phyloP scores from a whole-genome alignment of 129 eudicot genomes.

The Escallonia rubra region DNA sequence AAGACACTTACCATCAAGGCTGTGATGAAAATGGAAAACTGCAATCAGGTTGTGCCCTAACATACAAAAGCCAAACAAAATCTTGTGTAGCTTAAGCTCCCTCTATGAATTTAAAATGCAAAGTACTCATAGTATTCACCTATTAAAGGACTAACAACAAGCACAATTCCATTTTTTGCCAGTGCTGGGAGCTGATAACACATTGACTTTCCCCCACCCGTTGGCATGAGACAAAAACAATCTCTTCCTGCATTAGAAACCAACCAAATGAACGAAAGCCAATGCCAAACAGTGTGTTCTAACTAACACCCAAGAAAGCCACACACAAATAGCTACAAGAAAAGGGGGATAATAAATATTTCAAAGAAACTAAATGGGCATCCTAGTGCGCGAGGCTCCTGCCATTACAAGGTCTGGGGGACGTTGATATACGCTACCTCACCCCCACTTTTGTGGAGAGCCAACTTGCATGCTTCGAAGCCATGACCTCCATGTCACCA shows the following conservation, averaged over 20 bases:
- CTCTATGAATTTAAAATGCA: constrained; percentile 3
- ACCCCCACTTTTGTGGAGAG: no score
- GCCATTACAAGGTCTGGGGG: no score
- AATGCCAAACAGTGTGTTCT: no score
- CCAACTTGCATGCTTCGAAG: no score
- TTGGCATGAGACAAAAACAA: constrained; percentile 98
- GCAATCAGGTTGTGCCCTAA: constrained; percentile 32
- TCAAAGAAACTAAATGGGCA: no score
- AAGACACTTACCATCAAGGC: constrained; percentile 80
- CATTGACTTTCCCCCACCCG: constrained; percentile 97
- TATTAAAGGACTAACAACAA: constrained; percentile 93
- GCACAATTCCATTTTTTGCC: constrained; percentile 81
- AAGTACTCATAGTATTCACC: constrained; percentile 45
- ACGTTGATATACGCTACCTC: no score
- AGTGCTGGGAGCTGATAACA: constrained; percentile 96
- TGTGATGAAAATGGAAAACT: constrained; percentile 31
- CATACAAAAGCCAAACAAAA: constrained; percentile 31
- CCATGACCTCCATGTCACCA: no score
- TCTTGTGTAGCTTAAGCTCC: constrained; percentile 38
- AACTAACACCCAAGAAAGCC: no score
- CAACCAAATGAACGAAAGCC: neutral
- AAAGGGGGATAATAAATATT: no score
- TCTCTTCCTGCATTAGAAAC: constrained; percentile 57
- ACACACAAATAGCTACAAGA: no score
- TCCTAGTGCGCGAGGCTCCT: no score